phyloP scores from a whole-genome alignment of 495 filamentous ascomycete genomes.

The Friedmanniomyces simplex region DNA sequence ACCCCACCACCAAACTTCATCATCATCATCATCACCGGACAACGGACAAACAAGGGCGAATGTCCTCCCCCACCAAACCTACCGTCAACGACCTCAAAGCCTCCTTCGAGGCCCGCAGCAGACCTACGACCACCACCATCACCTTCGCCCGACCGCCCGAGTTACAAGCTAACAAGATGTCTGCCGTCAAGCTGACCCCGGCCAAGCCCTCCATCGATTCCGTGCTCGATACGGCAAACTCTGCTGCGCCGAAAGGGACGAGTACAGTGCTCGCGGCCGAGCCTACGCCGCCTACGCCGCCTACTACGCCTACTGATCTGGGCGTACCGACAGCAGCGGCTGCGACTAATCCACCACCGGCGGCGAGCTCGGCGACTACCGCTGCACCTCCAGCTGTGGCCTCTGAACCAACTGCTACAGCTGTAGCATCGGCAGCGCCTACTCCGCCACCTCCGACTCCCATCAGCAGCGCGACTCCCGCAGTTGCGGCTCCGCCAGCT shows the following conservation, averaged over 20 bases:
- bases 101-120: conserved; percentile 13
- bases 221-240: conserved; percentile 1
- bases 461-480: no score
- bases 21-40: not conserved
- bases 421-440: no score
- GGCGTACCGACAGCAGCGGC: no score
- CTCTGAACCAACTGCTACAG: no score
- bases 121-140: not conserved
- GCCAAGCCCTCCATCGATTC: conserved; percentile 4
- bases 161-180: conserved; percentile 2
- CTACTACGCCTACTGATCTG: no score
- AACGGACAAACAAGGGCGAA: not conserved
- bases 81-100: conserved; percentile 4
- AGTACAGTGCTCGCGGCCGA: not conserved
- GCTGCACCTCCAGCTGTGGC: not conserved
- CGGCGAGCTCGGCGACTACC: not conserved
- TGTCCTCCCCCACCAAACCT: not conserved
- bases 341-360: not conserved
- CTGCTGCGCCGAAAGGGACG: not conserved
- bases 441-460: no score
- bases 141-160: not conserved
- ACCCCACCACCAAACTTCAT: not conserved
- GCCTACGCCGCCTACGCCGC: not conserved
- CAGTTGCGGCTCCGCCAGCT: no score
- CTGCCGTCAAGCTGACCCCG: not conserved